Evolutionary conservation across 208 protist genomes (phyloP).

Genomic region (Leishmania arabica): DNA sequence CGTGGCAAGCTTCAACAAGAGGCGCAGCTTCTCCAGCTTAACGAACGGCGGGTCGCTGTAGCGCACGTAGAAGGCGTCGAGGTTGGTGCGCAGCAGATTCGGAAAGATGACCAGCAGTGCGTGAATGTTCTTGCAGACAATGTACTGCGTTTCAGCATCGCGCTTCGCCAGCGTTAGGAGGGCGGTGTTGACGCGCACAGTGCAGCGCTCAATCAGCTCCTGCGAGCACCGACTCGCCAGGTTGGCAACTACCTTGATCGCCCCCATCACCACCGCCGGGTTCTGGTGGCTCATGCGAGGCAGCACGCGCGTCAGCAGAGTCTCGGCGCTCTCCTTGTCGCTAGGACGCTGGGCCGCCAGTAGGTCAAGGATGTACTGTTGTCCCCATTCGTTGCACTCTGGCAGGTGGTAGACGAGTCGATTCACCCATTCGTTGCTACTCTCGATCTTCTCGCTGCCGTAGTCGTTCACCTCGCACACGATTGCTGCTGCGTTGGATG

Average conservation of each 20-base stretch:
- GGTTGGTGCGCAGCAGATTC: conserved; percentile 87
- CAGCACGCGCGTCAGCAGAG: conserved; percentile 94
- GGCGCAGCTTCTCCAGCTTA: conserved; percentile 99
- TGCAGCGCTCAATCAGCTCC: conserved; percentile 63
- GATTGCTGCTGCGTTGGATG: conserved; percentile 98
- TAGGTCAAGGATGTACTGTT: conserved; percentile 98
- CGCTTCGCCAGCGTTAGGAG: conserved; percentile 85
- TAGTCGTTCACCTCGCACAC: conserved; percentile 94
- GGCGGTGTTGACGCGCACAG: conserved; percentile 95
- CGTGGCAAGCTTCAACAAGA: conserved; percentile 97
- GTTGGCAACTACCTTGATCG: conserved; percentile 95
- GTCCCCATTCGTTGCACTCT: conserved; percentile 98
- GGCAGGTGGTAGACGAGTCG: conserved; percentile 96
- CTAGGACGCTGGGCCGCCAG: conserved; percentile 82
- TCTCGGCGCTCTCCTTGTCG: conserved; percentile 74
- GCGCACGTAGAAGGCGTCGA: conserved; percentile 98
- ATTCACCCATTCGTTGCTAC: conserved; percentile 86
- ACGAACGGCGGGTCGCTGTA: conserved; percentile 99
- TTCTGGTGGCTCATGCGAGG: conserved; percentile 98
- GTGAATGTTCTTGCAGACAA: conserved; percentile 99
- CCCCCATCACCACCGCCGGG: conserved; percentile 97
- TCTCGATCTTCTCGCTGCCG: conserved; percentile 39
- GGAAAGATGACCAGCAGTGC: conserved; percentile 97
- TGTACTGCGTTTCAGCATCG: conserved; percentile 98
- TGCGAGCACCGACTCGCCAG: conserved; percentile 59